Evolutionary conservation across 1,284 basidiomycete genomes (phyloP), one percentile per base, ranked within the genome.

Genomic region (Papiliotrema flavescens): DNA sequence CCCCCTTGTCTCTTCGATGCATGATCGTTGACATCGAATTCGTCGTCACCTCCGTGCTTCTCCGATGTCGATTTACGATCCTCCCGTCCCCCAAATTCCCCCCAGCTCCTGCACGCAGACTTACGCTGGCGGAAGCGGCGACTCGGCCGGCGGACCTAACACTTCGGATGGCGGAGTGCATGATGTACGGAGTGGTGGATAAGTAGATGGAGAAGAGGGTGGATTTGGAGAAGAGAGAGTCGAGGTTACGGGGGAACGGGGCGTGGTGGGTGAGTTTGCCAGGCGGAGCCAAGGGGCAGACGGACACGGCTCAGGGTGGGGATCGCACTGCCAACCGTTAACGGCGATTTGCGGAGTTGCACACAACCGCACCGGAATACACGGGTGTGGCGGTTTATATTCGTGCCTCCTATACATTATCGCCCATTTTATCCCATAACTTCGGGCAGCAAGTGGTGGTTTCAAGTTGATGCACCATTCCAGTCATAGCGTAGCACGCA

Each of bases 151-250:
- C 73, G 47, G 67, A 60, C 62, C 70, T 63, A 59, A 74, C 60
- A 76, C 87, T 84, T 81, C 86, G 84, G 80, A 93, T 81, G 77
- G 88, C 88, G 80, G 88, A 85, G 80, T 92, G 89, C 90, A 94
- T 93, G 53, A 43, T 57, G 47, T 37, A 51, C 42, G 76, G 80
- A 78, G 79, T 57, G 56, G 59, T 59, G 57, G 60, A 51, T 75
- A 47, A 70, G 75, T 57, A 58, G 64, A 59, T 55, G 45, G 55
- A 43, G 52, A 53, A 56, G 53, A 54, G 47, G 42, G 49, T 49
- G 53, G 50, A 17, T 49, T 42, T 61, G 28, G 43, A 20, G 24
- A 24, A 34, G 49, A 43, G 36, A 41, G 51, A 41, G 46, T 43
- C 37, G 47, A 20, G 51, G n/a, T 24, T 32, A 43, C 20, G 35